Evolutionary conservation across 805 yeast genomes (phyloP).

Genomic region (Kazachstania africana): DNA sequence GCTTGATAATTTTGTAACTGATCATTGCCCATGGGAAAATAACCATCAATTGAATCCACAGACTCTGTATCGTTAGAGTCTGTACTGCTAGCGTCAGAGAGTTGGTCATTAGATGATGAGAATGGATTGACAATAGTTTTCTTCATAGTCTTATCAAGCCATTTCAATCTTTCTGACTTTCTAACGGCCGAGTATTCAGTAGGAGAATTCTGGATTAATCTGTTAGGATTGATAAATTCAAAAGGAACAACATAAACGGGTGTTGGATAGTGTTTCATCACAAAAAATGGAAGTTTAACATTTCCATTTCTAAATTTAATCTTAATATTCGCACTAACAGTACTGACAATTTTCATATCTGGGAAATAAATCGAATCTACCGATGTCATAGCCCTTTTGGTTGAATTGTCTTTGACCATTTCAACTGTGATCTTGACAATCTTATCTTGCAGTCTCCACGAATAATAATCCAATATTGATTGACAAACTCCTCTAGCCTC

Average conservation of each 20-base stretch:
- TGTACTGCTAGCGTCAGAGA: slow-evolving; percentile 1
- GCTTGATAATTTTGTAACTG: slow-evolving; percentile 14
- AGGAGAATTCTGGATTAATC: slow-evolving; percentile 10
- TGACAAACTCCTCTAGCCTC: slow-evolving; percentile 16
- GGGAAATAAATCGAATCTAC: slow-evolving; percentile 22
- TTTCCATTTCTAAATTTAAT: slow-evolving; percentile 27
- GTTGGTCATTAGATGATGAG: slow-evolving; percentile 2
- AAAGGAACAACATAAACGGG: slow-evolving; percentile 23
- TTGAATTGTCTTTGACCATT: slow-evolving; percentile 18
- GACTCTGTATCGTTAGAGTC: slow-evolving; percentile 8
- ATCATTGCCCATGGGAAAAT: slow-evolving; percentile 20
- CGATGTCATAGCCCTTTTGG: slow-evolving; percentile 13
- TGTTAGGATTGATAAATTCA: slow-evolving; percentile 23
- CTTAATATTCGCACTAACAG: slow-evolving; percentile 25
- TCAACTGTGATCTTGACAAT: slow-evolving; percentile 23
- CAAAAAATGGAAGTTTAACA: slow-evolving; percentile 24
- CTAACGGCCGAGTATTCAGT: slow-evolving; percentile 1
- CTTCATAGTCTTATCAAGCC: slow-evolving; percentile 10
- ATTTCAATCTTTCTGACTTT: slow-evolving; percentile 3
- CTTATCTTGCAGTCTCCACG: slow-evolving; percentile 12
- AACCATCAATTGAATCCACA: slow-evolving; percentile 17
- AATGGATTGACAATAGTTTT: slow-evolving; percentile 19
- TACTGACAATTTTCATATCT: slow-evolving; percentile 20
- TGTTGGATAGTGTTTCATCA: slow-evolving; percentile 21
- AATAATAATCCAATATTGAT: slow-evolving; percentile 18